Evolutionary conservation across 2,329 filamentous ascomycete species (phyloP), one percentile per base, ranked within the genome.

Genomic region (Didymosphaeria variabile): DNA sequence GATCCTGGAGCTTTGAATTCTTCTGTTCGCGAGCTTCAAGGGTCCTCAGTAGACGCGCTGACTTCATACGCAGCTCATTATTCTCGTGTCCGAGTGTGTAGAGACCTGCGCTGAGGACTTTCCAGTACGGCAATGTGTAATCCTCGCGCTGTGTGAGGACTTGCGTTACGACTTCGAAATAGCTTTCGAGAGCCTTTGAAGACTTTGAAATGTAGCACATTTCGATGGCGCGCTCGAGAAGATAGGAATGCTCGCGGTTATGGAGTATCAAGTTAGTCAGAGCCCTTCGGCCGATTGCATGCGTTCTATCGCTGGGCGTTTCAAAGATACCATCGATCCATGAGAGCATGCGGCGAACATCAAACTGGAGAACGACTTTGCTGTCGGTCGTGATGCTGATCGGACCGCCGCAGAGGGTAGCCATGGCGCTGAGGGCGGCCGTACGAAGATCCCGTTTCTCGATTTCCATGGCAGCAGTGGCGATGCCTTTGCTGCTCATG

Each of bases 241-340:
- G 82, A 66, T 93, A 93, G 0, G 91, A 87, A 65, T 94, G 91
- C 59, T 97, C 92, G 65, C 91, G 90, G 72, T 99, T 99, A 79
- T 97, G 91, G 13, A 93, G 82, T 57, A 99, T 93, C 29, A 99
- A 82, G 67, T 97, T 97, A 69, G 91, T 93, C 45, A 99, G 81
- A 9, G 95, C 95, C 65, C 92, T 88, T 66, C 93, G 88, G 34
- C 96, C 95, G 61, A 96, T 97, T 2, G 91, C 84, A 74, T 97
- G 96, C 80, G 94, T 93, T 66, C 93, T 90, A 78, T 99, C 94
- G 75, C 93, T 98, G 10, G 90, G 89, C 0, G 92, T 93, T 66
- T 91, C 93, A 79, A 99, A 98, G 53, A 99, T 98, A 15, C 91
- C 90, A 71, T 97, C 93, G 57, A 99, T 91, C 95, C 96, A 99